phyloP scores from a whole-genome alignment of 2,329 filamentous ascomycete genomes.

The Fusarium veterinarium region DNA sequence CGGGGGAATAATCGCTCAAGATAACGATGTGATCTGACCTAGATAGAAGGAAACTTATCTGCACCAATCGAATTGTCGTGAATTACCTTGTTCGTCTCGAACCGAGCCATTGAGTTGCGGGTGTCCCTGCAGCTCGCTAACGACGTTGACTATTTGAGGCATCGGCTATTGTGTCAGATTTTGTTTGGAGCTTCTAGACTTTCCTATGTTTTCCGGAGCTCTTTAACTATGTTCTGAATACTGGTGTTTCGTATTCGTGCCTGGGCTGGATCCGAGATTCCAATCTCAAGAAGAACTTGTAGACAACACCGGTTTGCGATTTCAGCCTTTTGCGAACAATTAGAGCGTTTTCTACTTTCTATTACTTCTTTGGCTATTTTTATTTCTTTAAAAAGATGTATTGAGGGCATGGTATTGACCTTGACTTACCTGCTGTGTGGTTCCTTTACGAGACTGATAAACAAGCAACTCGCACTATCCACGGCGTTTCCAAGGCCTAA shows the following conservation, averaged over 20 bases:
- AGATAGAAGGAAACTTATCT: background rate
- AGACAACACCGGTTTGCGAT: too few relatives aligned
- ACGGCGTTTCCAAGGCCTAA: background rate
- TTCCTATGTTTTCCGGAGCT: background rate
- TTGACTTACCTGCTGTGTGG: too few relatives aligned
- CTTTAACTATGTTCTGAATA: rapidly evolving
- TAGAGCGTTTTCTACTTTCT: rapidly evolving
- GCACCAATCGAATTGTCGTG: background rate
- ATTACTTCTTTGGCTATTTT: rapidly evolving
- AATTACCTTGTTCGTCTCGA: background rate
- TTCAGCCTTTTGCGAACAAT: background rate
- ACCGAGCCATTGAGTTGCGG: background rate
- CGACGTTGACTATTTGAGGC: background rate
- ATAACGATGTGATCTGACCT: slow-evolving; percentile 24
- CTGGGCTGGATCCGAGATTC: background rate
- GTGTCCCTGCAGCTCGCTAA: slow-evolving; percentile 3
- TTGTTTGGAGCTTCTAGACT: too few relatives aligned
- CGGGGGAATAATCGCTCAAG: background rate
- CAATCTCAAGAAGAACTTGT: background rate
- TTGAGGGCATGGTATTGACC: rapidly evolving
- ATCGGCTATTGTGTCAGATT: background rate
- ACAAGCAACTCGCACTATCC: background rate
- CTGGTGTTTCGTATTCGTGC: background rate
- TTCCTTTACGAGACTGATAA: background rate
- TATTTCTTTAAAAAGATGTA: rapidly evolving